Evolutionary conservation across 371 early-diverging fungal genomes (phyloP).

Genomic region (Mucor indicus): DNA sequence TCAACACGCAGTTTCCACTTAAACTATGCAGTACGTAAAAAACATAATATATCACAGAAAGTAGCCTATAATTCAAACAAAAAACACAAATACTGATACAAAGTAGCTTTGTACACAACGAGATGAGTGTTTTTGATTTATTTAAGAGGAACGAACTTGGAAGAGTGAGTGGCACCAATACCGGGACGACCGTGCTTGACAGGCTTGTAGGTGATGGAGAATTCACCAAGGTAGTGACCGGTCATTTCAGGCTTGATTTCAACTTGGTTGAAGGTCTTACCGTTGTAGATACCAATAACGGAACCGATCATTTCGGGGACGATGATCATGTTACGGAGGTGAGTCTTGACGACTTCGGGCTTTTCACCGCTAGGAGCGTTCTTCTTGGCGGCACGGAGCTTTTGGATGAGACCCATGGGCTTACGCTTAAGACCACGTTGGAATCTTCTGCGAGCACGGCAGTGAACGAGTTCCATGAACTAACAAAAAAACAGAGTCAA

Average conservation of each 20-base stretch:
- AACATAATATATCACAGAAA: too few relatives aligned
- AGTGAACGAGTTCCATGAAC: slow-evolving; percentile 93
- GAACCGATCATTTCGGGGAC: slow-evolving; percentile 99
- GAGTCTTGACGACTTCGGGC: slow-evolving; percentile 96
- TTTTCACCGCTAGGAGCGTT: slow-evolving; percentile 59
- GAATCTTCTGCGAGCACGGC: slow-evolving; percentile 95
- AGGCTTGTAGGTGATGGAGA: slow-evolving; percentile 96
- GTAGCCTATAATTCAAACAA: too few relatives aligned
- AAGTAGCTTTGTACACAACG: too few relatives aligned
- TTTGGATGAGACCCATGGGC: slow-evolving; percentile 95
- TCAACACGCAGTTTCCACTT: too few relatives aligned
- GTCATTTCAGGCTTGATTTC: slow-evolving; percentile 99
- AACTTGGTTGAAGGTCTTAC: slow-evolving; percentile 99
- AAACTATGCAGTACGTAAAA: too few relatives aligned
- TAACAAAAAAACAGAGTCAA: slow-evolving; percentile 18
- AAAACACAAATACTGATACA: too few relatives aligned
- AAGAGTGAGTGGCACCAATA: slow-evolving; percentile 97
- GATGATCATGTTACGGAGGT: slow-evolving; percentile 99
- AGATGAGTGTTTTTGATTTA: slow-evolving; percentile 8
- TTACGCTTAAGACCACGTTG: slow-evolving; percentile 96
- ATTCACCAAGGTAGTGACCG: slow-evolving; percentile 97
- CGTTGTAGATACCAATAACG: slow-evolving; percentile 98
- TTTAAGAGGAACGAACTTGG: slow-evolving; percentile 37
- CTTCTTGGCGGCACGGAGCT: slow-evolving; percentile 96
- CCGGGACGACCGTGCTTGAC: slow-evolving; percentile 99